phyloP scores from a whole-genome alignment of 257 asterid species.

The Primulina huaijiensis region DNA sequence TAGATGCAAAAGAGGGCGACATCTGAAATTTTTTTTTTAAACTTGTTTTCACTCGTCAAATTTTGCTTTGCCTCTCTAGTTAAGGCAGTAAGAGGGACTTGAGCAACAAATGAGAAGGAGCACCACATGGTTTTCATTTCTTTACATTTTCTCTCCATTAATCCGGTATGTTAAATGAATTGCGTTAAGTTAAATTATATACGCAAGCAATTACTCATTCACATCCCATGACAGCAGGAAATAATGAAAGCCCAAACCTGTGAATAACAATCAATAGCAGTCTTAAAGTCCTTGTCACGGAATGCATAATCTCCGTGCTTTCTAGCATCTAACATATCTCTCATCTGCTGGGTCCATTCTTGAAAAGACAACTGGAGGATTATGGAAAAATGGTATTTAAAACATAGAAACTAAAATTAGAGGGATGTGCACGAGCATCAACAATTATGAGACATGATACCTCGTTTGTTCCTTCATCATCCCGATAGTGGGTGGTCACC shows the following conservation, averaged over 20 bases:
- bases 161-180: not conserved
- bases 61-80: not conserved
- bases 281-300: conserved; percentile 77
- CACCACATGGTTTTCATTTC: conserved; percentile 2
- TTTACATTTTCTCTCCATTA: not conserved
- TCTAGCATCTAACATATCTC: conserved; percentile 79
- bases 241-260: conserved; percentile 39
- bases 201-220: not conserved
- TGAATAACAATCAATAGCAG: conserved; percentile 68
- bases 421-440: not conserved
- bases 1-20: not conserved
- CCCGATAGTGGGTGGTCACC: conserved; percentile 41
- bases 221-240: not conserved
- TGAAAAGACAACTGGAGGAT: conserved; percentile 45
- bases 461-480: conserved; percentile 56
- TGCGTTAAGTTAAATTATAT: no score
- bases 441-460: conserved; percentile 18
- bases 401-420: not conserved
- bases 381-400: not conserved
- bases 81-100: not conserved
- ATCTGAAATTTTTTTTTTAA: not conserved
- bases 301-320: conserved; percentile 81
- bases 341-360: conserved; percentile 81
- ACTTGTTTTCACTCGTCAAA: not conserved
- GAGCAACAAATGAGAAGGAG: not conserved